A percentile compares a stretch with the other conserved stretches of the same genome.
phyloP scores from a whole-genome alignment of 805 yeast genomes.

The Clavispora carvajalis region DNA sequence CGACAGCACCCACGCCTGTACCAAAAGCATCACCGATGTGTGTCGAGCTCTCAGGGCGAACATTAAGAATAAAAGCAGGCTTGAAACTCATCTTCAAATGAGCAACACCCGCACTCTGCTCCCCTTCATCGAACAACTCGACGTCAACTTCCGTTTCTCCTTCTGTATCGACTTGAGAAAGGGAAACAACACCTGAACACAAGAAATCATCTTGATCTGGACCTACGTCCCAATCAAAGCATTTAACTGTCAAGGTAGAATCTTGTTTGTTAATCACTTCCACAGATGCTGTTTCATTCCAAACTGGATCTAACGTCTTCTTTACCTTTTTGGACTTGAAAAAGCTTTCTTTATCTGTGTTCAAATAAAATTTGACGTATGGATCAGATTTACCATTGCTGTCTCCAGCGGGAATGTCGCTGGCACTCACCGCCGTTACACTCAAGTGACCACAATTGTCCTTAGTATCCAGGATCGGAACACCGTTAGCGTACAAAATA shows the following conservation, averaged over 20 bases:
- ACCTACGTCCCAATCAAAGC: conserved; percentile 92
- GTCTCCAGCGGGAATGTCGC: conserved; percentile 77
- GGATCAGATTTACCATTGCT: conserved; percentile 93
- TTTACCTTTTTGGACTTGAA: conserved; percentile 76
- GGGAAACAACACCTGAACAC: conserved; percentile 56
- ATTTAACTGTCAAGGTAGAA: conserved; percentile 51
- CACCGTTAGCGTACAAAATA: conserved; percentile 41
- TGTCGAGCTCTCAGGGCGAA: conserved; percentile 26
- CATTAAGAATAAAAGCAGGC: conserved; percentile 62
- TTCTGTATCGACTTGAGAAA: conserved; percentile 45
- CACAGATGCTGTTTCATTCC: conserved; percentile 67
- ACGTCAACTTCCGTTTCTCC: conserved; percentile 43
- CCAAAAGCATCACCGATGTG: conserved; percentile 44
- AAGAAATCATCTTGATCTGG: conserved; percentile 77
- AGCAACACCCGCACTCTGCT: conserved; percentile 58
- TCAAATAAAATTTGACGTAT: conserved; percentile 61
- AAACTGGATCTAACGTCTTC: conserved; percentile 85
- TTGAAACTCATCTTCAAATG: conserved; percentile 56
- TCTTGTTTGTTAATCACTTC: conserved; percentile 58
- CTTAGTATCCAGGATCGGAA: conserved; percentile 73
- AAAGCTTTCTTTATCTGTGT: conserved; percentile 53
- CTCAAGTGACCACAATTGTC: conserved; percentile 69
- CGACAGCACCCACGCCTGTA: conserved; percentile 16
- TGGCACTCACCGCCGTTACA: conserved; percentile 59
- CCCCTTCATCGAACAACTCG: conserved; percentile 41